Conservation (phyloP, 176 grass and related monocot genomes). For the Musa itinerans region DNA sequence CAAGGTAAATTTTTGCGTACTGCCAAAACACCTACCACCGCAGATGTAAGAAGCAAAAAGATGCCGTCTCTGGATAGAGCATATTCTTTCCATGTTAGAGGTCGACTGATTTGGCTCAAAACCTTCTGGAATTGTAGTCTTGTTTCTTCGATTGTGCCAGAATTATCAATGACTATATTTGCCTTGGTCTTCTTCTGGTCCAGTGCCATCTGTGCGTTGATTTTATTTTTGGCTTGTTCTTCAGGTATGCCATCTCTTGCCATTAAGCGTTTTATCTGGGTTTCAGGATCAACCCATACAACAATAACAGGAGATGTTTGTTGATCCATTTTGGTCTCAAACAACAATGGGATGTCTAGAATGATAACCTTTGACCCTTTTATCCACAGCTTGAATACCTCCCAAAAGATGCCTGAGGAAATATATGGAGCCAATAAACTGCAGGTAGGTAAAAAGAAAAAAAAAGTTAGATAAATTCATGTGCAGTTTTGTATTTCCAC, state of each 20-base stretch:
- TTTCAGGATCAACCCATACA: conserved; percentile 67
- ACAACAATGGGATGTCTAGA: conserved; percentile 75
- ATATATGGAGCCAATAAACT: conserved; percentile 79
- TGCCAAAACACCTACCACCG: conserved; percentile 40
- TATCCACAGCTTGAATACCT: conserved; percentile 68
- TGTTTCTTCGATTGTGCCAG: conserved; percentile 48
- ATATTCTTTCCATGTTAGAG: conserved; percentile 64
- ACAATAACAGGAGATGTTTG: conserved; percentile 69
- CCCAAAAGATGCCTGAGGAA: conserved; percentile 68
- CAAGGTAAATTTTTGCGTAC: conserved; percentile 51
- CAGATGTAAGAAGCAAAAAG: conserved; percentile 43
- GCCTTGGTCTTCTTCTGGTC: conserved; percentile 69
- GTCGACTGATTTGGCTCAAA: conserved; percentile 33
- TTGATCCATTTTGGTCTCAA: conserved; percentile 73
- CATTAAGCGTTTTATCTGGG: conserved; percentile 62
- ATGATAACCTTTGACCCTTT: conserved; percentile 62
- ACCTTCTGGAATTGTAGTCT: conserved; percentile 51
- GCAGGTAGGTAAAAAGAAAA: conserved; percentile 15
- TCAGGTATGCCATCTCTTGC: conserved; percentile 59
- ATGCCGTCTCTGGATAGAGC: conserved; percentile 53
- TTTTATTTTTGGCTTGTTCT: conserved; percentile 59
- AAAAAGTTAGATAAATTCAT: not conserved
- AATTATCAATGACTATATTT: conserved; percentile 74
- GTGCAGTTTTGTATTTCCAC: not conserved
- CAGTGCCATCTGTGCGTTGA: conserved; percentile 53